Evolutionary conservation across 306 rosid genomes (phyloP), one percentile per base, ranked within the genome.

Genomic region (Casuarina equisetifolia): DNA sequence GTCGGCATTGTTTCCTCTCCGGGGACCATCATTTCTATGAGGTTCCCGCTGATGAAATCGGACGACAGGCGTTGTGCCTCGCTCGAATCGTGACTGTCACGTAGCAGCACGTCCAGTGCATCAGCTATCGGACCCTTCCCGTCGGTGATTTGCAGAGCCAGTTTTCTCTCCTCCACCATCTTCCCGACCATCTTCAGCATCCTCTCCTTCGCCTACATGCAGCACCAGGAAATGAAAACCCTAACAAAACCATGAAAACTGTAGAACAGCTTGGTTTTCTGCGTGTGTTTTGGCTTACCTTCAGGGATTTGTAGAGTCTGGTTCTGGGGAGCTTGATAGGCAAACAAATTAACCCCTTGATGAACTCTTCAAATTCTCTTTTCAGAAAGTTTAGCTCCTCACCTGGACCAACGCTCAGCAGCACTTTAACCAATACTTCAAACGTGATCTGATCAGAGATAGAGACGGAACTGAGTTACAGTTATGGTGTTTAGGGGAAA

Each of bases 1-100:
- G 82, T 89, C 12, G 97, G 97, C 32, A 92, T 89, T 17, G 99
- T 95, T 82, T 95, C 99, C 75, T 92, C 97, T 2, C 99, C 97
- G 0, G 97, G 99, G 61, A 91, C 87, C 93, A 95, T 91, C 88
- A 95, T 72, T 87, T 91, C 97, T 8, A 92, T 73, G 46, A 95
- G 86, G 66, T 92, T 90, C 19, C 90, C 86, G 46, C 91, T 83
- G 63, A 95, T 84, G 89, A 85, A 87, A 68, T 95, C 96, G 76
- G 78, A 50, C 61, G 85, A 81, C 66, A 88, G 77, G 3, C 75
- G 66, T 45, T 83, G 80, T 19, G 40, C 62, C 16, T 75, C 86
- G 49, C 53, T 40, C 0, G 86, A 76, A 6, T 89, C 89, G 38
- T 63, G 76, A 67, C 73, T 76, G 19, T 92, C 93, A 72, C 85